phyloP scores from a whole-genome alignment of 345 rosid species.

The Firmiana major region DNA sequence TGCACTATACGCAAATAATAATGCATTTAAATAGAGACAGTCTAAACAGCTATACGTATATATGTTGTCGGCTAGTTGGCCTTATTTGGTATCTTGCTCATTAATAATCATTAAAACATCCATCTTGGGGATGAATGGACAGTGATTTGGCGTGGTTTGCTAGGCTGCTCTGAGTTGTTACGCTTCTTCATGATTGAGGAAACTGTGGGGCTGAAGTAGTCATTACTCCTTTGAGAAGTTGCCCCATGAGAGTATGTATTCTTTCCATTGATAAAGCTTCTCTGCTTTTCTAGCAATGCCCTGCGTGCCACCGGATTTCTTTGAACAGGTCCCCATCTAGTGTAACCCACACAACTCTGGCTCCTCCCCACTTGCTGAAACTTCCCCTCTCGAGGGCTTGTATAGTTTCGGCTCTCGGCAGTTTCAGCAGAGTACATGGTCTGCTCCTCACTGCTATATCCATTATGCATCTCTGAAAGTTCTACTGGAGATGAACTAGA shows the following conservation, averaged over 20 bases:
- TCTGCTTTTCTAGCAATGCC: slow-evolving; percentile 61
- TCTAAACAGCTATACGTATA: slow-evolving; percentile 16
- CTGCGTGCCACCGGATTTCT: slow-evolving; percentile 46
- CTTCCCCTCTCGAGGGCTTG: slow-evolving; percentile 68
- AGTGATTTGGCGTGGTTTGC: slow-evolving; percentile 41
- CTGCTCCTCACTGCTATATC: slow-evolving; percentile 75
- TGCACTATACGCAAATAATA: slow-evolving; percentile 22
- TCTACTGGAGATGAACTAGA: slow-evolving; percentile 52
- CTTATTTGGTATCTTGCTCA: slow-evolving; percentile 11
- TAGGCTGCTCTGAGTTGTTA: slow-evolving; percentile 49
- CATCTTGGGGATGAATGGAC: slow-evolving; percentile 76
- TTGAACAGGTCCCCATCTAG: slow-evolving; percentile 65
- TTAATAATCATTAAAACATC: slow-evolving; percentile 49
- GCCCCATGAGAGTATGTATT: slow-evolving; percentile 72
- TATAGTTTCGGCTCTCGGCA: slow-evolving; percentile 89
- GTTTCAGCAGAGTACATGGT: slow-evolving; percentile 99
- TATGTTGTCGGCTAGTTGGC: slow-evolving; percentile 28
- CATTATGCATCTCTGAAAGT: slow-evolving; percentile 40
- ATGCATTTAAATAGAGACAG: slow-evolving; percentile 16
- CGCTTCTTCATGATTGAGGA: slow-evolving; percentile 91
- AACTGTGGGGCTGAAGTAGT: slow-evolving; percentile 86
- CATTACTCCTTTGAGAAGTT: slow-evolving; percentile 88
- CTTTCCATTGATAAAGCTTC: slow-evolving; percentile 75
- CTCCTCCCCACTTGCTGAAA: slow-evolving; percentile 78
- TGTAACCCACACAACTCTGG: slow-evolving; percentile 81